Base-by-base conservation (phyloP, 2,329 filamentous ascomycete species). In the Sarocladium kiliense region DNA sequence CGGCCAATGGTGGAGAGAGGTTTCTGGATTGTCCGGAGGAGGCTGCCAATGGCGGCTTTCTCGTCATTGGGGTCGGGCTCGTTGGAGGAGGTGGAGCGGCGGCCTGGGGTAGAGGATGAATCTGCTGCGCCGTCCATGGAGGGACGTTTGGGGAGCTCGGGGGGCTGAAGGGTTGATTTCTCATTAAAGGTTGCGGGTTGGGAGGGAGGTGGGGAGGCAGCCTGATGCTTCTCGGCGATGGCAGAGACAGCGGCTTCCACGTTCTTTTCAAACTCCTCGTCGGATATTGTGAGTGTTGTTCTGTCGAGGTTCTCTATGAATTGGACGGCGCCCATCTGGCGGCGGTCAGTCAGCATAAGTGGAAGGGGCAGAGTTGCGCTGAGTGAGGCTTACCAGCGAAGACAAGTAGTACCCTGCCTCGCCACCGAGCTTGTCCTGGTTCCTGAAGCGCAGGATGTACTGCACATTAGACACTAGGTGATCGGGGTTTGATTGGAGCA, bases 371-470 rank as follows among this genome's bases (percentile, higher is more conserved):
- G 34, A 2, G 10, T 41, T 53, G 54, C 39, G 50, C 47, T 16
- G 4, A n/a, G n/a, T 3, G 30, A 9, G n/a, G 66, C 80, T 65
- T 74, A 91, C 88, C 62, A 99, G 74, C 7, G 94, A 97, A 30
- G 93, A 97, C 55, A 99, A 82, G 71, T 99, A 99, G 72, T 99
- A 99, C 12, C 94, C 94, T 14, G 94, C 93, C 75, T 99, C 94
- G n/a, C 94, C 94, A 23, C 89, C 89, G 1, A 99, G 84, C 69
- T 97, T 97, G 54, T 99, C 94, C 71, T 97, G 94, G 65, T 97
- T 97, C 53, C 94, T 85, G 75, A 99, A 99, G 45, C 95, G 86
- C 53, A 97, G 77, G 60, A 99, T 97, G 70, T 99, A 99, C 71
- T 99, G 94, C 2, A 99, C 90, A 69, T 99, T 99, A 57, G 92